Conservation (phyloP, 2,329 filamentous ascomycete genomes). For the Beauveria scarabaeidicola region DNA sequence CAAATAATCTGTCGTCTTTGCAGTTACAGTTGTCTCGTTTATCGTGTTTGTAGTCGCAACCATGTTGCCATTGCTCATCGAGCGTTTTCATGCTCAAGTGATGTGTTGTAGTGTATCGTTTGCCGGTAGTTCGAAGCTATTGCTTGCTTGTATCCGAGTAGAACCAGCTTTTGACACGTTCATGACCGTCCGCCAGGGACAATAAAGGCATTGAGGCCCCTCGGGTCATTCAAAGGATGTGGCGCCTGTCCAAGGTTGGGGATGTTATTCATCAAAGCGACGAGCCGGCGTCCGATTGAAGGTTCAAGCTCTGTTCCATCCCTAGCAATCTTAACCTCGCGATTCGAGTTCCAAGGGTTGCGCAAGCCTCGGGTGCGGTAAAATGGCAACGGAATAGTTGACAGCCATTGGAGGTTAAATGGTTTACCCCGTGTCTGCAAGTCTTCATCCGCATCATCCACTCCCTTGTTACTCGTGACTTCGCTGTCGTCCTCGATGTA, state of each 20-base stretch:
- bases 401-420: conserved; percentile 86
- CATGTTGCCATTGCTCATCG: too few species aligned
- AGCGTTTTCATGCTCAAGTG: too few species aligned
- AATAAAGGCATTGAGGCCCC: not conserved
- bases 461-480: conserved; percentile 29
- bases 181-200: not conserved
- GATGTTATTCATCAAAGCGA: conserved; percentile 65
- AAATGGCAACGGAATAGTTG: conserved; percentile 74
- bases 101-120: not conserved
- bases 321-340: conserved; percentile 91
- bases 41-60: not conserved
- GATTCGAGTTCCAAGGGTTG: conserved; percentile 91
- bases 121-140: not conserved
- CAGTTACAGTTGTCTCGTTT: not conserved
- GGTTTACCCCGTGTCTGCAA: conserved; percentile 78
- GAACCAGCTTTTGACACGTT: not conserved
- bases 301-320: conserved; percentile 93
- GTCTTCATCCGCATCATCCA: conserved; percentile 34
- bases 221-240: not conserved
- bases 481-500: conserved; percentile 36
- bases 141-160: too few species aligned
- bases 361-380: conserved; percentile 78
- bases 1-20: not conserved
- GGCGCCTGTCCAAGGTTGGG: not conserved
- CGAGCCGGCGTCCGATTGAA: conserved; percentile 63